Base-by-base conservation (phyloP, 495 filamentous ascomycete genomes). In the Penicillium herquei region DNA sequence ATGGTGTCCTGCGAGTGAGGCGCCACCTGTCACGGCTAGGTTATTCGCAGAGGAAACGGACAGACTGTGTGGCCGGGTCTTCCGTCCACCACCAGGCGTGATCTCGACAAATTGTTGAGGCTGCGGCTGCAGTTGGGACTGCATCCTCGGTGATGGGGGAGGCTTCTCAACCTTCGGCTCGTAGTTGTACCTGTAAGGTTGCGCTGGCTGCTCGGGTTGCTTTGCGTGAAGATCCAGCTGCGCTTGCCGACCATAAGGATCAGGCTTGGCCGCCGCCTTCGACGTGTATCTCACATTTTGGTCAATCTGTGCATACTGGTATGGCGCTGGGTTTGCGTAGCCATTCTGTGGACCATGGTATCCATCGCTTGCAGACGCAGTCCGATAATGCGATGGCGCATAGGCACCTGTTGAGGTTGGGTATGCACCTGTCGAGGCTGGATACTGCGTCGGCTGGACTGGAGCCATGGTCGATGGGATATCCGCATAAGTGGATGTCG, bases 281-380 rank as follows among this genome's bases (percentile, higher is more conserved):
- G 76, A 76, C 8, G 72, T 62, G 56, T 80, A 79, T 40, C 68
- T 70, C 44, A 77, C 58, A 39, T 71, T 77, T 2, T 71, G 71
- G 48, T 79, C 74, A 33, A 77, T 53, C 21, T 76, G 67, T 3
- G 75, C 74, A 62, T 78, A 78, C 51, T 78, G 74, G 33, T 65
- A 78, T 33, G 61, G 59, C 17, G 61, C 43, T 0, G 66, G 71
- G 5, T 70, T 59, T 17, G 72, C 72, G 56, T 78, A 78, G 9
- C 34, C 46, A 26, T 26, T 26, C 40, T 64, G 46, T 16, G 56
- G 47, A 12, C 61, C 59, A 18, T 63, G 48, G 0, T 55, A 54
- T n/a, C 61, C 48, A 54, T 70, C 64, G 31, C 56, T 57, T 0
- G 59, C 55, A 1, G 71, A 70, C 6, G 64, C 52, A 37, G 58